Evolutionary conservation across 2,329 filamentous ascomycete species (phyloP), one percentile per base, ranked within the genome.

Genomic region (Pezicula neosporulosa): DNA sequence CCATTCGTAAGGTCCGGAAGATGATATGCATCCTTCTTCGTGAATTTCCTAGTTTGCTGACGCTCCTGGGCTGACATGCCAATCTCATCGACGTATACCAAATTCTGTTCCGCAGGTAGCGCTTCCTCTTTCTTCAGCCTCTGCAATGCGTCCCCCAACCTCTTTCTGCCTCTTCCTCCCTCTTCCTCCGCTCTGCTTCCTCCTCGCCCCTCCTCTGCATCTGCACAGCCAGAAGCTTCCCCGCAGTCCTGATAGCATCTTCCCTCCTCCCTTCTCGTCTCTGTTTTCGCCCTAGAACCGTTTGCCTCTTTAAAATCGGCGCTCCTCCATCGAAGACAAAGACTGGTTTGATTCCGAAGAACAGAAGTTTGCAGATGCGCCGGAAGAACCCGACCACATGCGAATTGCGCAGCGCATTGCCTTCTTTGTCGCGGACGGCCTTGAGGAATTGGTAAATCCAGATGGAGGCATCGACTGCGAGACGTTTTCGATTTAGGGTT

Each of bases 371-470:
- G 80, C 94, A 99, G 68, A 99, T 96, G 54, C 94, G 86, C 47
- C 94, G 89, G 72, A 99, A 99, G 81, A 99, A 99, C 37, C 95
- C 94, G 41, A 99, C 90, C 35, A 99, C 83, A 66, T 99, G 94
- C 28, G 90, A 93, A 73, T 97, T 99, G 57, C 92, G 90, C 48
- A 99, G 78, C 1, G 94, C 94, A 66, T 99, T 96, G 49, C 94
- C 94, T 71, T 99, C 94, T 66, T 97, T 97, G 72, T 99, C 94
- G 63, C 94, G 92, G 10, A 99, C 94, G 9, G 95, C 94, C 74
- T 99, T 99, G 63, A 99, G 83, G 66, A 99, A 99, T 67, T 99
- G 94, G 77, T 99, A 99, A 63, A 99, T 97, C 94, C 94, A 99
- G 68, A 99, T 99, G 12, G 92, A 97, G 52, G 95, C 94, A 72